Evolutionary conservation across 345 rosid genomes (phyloP), one percentile per base, ranked within the genome.

Genomic region (Lenwebbia sp.): DNA sequence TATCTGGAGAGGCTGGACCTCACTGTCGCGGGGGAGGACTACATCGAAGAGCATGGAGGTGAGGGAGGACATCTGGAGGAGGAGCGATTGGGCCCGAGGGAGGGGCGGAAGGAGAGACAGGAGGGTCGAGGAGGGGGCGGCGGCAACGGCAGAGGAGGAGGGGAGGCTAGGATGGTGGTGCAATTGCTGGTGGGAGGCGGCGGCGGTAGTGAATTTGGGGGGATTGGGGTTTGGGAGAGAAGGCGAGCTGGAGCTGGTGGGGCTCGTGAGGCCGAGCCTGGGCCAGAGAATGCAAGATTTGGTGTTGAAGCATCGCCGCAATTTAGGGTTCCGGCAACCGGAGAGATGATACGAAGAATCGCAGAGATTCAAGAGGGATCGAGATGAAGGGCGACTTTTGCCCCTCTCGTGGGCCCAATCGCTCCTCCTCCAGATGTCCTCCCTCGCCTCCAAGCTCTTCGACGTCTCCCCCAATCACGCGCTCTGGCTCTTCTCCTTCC

Each of bases 31-130:
- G 98, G 97, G 78, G 99, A 93, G 81, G n/a, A n/a, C n/a, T n/a
- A 94, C 94, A 13, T 95, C 96, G 88, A 95, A 93, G 85, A 95
- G 94, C 82, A 92, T 95, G 13, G 98, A 89, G 21, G 95, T 85
- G 44, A 95, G 89, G 62, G 95, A 89, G 49, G 96, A 94, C 95
- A 96, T 95, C 65, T 95, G 98, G 85, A 93, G 93, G 89, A 96
- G 98, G 76, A 96, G 94, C 57, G 94, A 90, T 88, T 95, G 98
- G 54, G 98, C 98, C 85, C 98, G 89, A 13, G 96, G 94, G 53
- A 97, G 93, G 0, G 99, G 99, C 1, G 99, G 99, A 86, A 96
- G 99, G 86, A 94, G 97, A 13, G 98, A 86, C 83, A 95, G 92
- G 82, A 95, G 94, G 53, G 95, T 91, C 4, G 95, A 90, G 70